These are phyloP conservation scores for Chytriomyces confervae DNA, from an alignment of 192 early-diverging fungal genomes.

Conservation along the genomic window DNA sequence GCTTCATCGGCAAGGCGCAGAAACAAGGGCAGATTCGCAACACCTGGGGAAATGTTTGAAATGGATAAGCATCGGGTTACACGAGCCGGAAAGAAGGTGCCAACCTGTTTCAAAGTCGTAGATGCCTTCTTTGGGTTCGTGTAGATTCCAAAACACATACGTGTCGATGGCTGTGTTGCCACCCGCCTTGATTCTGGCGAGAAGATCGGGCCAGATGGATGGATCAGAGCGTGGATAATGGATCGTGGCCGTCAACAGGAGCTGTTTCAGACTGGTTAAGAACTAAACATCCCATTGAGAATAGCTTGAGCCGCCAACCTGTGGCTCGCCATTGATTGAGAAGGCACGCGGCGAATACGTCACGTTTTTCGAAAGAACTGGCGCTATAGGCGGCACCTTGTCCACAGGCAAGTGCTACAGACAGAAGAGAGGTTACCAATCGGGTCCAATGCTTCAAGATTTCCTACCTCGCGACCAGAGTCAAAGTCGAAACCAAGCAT, in stretches of 20 bases:
- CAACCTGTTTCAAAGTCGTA: conserved; percentile 63
- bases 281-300: background rate
- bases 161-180: conserved; percentile 70
- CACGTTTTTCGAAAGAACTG: conserved; percentile 23
- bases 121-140: conserved; percentile 56
- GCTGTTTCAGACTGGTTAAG: background rate
- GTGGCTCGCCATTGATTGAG: conserved; percentile 36
- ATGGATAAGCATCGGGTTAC: background rate
- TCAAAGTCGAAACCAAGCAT: background rate
- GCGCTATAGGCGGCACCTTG: background rate
- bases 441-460: too few relatives aligned
- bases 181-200: conserved; percentile 55
- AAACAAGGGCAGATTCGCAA: conserved; percentile 59
- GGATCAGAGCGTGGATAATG: conserved; percentile 68
- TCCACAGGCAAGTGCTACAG: too few relatives aligned
- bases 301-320: background rate
- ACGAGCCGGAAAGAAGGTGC: conserved; percentile 8
- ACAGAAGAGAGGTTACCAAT: too few relatives aligned
- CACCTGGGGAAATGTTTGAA: background rate
- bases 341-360: conserved; percentile 36
- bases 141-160: conserved; percentile 73
- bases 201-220: conserved; percentile 59
- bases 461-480: background rate
- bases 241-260: conserved; percentile 57
- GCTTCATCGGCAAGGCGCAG: conserved; percentile 50